phyloP scores from a whole-genome alignment of 2,329 filamentous ascomycete genomes.

The Domatiomyces catenatus region DNA sequence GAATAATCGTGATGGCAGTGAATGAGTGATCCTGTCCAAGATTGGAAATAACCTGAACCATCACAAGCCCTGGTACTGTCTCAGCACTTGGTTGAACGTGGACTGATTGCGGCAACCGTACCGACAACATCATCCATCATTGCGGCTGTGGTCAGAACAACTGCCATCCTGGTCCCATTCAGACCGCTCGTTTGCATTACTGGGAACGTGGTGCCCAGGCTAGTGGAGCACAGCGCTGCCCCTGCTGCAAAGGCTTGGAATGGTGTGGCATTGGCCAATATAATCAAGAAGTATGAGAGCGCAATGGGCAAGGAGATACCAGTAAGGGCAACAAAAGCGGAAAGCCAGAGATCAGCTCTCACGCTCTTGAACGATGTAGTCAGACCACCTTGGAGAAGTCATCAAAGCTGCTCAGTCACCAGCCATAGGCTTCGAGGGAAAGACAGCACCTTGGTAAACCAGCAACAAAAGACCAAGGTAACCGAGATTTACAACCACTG shows the following conservation, averaged over 20 bases:
- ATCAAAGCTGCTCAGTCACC: neutral
- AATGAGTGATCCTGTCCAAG: slow-evolving; percentile 34
- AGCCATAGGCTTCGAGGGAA: neutral
- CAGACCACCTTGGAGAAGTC: slow-evolving; percentile 31
- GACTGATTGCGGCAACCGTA: slow-evolving; percentile 25
- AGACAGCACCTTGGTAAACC: slow-evolving; percentile 43
- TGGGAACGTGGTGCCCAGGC: slow-evolving; percentile 55
- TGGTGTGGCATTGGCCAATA: slow-evolving; percentile 34
- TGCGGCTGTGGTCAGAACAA: slow-evolving; percentile 53
- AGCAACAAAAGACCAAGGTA: slow-evolving; percentile 59
- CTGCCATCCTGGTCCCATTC: slow-evolving; percentile 40
- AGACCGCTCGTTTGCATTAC: slow-evolving; percentile 47
- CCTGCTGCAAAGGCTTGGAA: slow-evolving; percentile 58
- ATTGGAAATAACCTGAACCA: slow-evolving; percentile 60
- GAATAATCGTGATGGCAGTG: slow-evolving; percentile 29
- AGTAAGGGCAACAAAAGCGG: slow-evolving; percentile 46
- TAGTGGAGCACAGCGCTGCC: slow-evolving; percentile 58
- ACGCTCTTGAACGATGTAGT: slow-evolving; percentile 40
- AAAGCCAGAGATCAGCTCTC: slow-evolving; percentile 45
- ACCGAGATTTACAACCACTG: slow-evolving; percentile 47
- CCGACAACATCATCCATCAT: slow-evolving; percentile 66
- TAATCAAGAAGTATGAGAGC: slow-evolving; percentile 46
- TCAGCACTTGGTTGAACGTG: neutral
- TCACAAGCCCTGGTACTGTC: slow-evolving; percentile 36
- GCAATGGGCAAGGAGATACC: slow-evolving; percentile 50